phyloP scores from a whole-genome alignment of 208 protist genomes.

The Leishmania martiniquensis region DNA sequence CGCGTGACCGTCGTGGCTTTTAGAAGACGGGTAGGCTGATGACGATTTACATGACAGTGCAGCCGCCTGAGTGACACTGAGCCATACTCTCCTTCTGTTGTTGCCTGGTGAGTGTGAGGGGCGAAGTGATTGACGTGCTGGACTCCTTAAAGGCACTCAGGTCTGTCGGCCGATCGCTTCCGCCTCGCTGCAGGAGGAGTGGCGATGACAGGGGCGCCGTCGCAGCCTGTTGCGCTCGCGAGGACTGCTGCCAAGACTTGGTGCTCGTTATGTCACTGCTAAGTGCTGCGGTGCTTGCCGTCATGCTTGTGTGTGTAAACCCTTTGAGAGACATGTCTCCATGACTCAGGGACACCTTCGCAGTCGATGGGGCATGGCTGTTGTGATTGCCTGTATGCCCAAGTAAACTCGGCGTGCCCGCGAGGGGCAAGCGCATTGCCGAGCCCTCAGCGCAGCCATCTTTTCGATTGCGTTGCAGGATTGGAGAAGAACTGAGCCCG shows the following conservation, averaged over 20 bases:
- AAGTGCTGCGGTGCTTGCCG: no score
- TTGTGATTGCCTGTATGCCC: not conserved
- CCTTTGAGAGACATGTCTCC: not conserved
- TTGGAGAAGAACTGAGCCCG: not conserved
- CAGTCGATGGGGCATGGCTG: not conserved
- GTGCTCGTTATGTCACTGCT: not conserved
- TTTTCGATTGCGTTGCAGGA: not conserved
- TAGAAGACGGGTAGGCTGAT: not conserved
- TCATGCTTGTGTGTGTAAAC: not conserved
- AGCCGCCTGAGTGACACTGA: conserved; percentile 14
- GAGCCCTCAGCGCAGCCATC: not conserved
- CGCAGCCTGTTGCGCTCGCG: not conserved
- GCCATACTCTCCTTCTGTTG: conserved; percentile 15
- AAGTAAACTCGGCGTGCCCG: not conserved
- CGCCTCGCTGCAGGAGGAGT: not conserved
- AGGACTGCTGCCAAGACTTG: not conserved
- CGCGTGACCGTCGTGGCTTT: not conserved
- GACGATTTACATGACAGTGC: conserved; percentile 3
- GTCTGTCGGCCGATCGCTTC: not conserved
- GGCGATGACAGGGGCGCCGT: not conserved
- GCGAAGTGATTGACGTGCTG: not conserved
- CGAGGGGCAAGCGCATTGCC: not conserved
- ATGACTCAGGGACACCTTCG: not conserved
- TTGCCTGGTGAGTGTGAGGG: not conserved
- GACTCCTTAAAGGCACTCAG: not conserved